Conservation (phyloP, 2,329 filamentous ascomycete genomes). For the Aspergillus sp. region DNA sequence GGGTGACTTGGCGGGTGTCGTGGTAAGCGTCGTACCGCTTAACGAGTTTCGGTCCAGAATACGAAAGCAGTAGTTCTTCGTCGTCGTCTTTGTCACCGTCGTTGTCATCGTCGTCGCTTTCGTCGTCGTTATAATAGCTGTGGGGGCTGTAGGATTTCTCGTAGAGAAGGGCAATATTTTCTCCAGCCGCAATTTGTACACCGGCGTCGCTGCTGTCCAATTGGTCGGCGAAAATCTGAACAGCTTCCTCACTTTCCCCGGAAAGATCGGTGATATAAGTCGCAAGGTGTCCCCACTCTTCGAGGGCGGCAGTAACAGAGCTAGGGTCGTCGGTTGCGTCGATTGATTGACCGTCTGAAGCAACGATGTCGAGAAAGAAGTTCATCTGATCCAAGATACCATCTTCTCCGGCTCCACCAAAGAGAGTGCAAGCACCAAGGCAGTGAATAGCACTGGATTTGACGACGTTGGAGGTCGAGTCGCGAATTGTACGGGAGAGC, state of each 20-base stretch:
- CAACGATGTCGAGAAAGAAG: slow-evolving; percentile 67
- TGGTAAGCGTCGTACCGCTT: slow-evolving; percentile 63
- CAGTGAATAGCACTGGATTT: slow-evolving; percentile 67
- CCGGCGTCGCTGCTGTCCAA: slow-evolving; percentile 64
- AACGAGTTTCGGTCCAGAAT: slow-evolving; percentile 39
- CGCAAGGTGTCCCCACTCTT: slow-evolving; percentile 72
- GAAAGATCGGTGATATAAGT: slow-evolving; percentile 69
- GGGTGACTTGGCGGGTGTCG: slow-evolving; percentile 52
- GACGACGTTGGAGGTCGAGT: slow-evolving; percentile 55
- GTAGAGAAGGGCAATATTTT: slow-evolving; percentile 74
- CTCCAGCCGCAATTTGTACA: slow-evolving; percentile 69
- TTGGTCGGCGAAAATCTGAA: slow-evolving; percentile 78
- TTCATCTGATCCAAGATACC: slow-evolving; percentile 65
- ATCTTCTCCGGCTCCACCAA: slow-evolving; percentile 62
- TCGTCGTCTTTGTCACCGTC: slow-evolving; percentile 35
- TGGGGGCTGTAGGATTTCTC: slow-evolving; percentile 59
- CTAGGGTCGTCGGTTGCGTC: slow-evolving; percentile 61
- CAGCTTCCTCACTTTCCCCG: slow-evolving; percentile 59
- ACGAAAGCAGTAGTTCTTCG: slow-evolving; percentile 26
- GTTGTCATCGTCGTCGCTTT: slow-evolving; percentile 37
- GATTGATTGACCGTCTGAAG: slow-evolving; percentile 67
- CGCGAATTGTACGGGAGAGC: slow-evolving; percentile 56
- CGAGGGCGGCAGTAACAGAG: slow-evolving; percentile 65
- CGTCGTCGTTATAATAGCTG: slow-evolving; percentile 49
- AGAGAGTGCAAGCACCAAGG: slow-evolving; percentile 63